These are phyloP conservation scores for Pythium scleroteichum DNA, from an alignment of 352 stramenopile genomes.

Conservation along the genomic window DNA sequence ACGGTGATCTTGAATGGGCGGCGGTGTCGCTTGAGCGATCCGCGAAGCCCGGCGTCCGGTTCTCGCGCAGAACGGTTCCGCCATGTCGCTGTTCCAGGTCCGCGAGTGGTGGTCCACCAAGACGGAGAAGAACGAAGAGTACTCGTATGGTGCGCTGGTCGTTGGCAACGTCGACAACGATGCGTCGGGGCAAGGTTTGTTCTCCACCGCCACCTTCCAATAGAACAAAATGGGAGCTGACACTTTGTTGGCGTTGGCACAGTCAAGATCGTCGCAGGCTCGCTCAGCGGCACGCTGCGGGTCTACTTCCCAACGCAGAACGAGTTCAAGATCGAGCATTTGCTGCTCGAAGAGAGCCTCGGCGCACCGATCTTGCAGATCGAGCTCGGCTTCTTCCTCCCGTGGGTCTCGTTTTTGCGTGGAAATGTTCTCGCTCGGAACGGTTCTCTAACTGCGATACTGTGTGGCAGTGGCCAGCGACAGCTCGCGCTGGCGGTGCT, in stretches of 20 bases:
- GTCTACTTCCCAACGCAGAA: constrained; percentile 80
- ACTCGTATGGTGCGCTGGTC: constrained; percentile 66
- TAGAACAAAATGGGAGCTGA: neutral
- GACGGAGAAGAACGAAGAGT: constrained; percentile 78
- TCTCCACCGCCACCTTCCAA: neutral
- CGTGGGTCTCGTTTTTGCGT: constrained; percentile 63
- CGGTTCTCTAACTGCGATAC: neutral
- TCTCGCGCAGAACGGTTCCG: neutral
- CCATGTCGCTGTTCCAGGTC: constrained; percentile 92
- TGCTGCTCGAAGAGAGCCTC: constrained; percentile 87
- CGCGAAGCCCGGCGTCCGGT: no score
- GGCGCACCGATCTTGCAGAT: constrained; percentile 87
- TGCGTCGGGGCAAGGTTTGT: constrained; percentile 45
- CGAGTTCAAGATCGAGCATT: constrained; percentile 88
- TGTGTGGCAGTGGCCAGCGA: constrained; percentile 45
- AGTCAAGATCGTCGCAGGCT: constrained; percentile 91
- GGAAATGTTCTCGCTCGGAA: neutral
- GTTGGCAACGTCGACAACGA: constrained; percentile 91
- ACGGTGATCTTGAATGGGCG: constrained; percentile 7
- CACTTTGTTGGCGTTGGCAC: neutral
- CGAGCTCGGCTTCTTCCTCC: constrained; percentile 80
- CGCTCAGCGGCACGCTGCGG: constrained; percentile 81
- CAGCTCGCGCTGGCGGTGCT: constrained; percentile 81
- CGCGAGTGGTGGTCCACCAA: constrained; percentile 87
- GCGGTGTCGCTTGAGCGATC: constrained; percentile 2